Base-by-base conservation (phyloP, 495 filamentous ascomycete species). In the Hyaloscypha bicolor region DNA sequence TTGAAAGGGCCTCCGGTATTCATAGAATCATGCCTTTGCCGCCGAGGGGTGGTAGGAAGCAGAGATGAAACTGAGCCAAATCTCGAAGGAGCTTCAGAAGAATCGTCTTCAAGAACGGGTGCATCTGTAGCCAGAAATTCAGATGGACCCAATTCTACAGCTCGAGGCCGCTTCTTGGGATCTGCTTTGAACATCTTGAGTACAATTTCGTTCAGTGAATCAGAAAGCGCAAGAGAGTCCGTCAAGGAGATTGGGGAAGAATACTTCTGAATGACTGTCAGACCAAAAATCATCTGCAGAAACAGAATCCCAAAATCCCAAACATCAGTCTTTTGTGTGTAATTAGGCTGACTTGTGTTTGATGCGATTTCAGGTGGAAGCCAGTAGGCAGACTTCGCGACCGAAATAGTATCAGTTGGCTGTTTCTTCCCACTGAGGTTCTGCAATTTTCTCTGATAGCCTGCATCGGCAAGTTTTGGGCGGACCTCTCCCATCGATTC, bases 231-330 rank as follows among this genome's bases (percentile, higher is more conserved):
- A 22, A 84, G 72, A 4, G 81, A 82, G 9, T 89, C 86, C 58
- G 93, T 78, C 56, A 96, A 75, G 25, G 87, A 85, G 53, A 85
- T 84, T 9, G 93, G 93, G 0, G 93, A 96, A 29, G 85, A 88
- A 72, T 97, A 93, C 65, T 89, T 89, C 60, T 90, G 81, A 30
- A 90, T 77, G 11, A 93, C 85, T 70, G 91, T 85, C 62, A 91
- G 78, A 31, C 95, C 95, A 73, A 97, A 95, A n/a, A 92, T 81
- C 93, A 98, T 97, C 75, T 98, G 94, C 32, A 97, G 77, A 70
- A 97, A 87, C 22, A 96, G 83, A 48, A 97, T 85, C 5, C 95
- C 95, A 69, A 98, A 85, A 69, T 96, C 90, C 95, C 95, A 99
- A 16, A 99, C 86, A 76, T 98, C 96, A 0, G 93, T 91, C 75